Evolutionary conservation across 768 basidiomycete genomes (phyloP).

Genomic region (Amanita pseudoporphyria): DNA sequence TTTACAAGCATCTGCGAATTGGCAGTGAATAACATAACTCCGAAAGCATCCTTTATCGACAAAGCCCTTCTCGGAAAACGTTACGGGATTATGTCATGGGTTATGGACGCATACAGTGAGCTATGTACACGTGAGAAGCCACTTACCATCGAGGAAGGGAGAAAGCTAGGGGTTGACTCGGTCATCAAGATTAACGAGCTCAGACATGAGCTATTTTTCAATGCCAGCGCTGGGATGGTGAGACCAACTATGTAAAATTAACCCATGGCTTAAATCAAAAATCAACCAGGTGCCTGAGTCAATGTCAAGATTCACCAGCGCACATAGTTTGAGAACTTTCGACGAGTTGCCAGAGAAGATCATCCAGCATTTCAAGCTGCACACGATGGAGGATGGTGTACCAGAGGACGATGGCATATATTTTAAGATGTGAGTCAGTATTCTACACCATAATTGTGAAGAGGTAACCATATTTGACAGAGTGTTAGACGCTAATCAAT

Average conservation of each 20-base stretch:
- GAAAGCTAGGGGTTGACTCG: slow-evolving; percentile 21
- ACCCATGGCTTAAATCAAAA: neutral
- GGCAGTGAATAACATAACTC: slow-evolving; percentile 21
- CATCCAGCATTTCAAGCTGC: slow-evolving; percentile 1
- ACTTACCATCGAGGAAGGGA: slow-evolving; percentile 18
- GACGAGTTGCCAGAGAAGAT: slow-evolving; percentile 4
- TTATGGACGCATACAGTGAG: slow-evolving; percentile 25
- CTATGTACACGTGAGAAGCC: slow-evolving; percentile 21
- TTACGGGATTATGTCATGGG: slow-evolving; percentile 23
- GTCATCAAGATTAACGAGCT: slow-evolving; percentile 23
- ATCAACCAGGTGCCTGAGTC: neutral
- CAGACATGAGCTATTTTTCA: slow-evolving; percentile 18
- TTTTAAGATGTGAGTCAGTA: neutral
- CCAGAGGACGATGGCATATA: slow-evolving; percentile 4
- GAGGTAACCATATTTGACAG: neutral
- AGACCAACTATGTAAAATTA: neutral
- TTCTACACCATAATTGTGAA: neutral
- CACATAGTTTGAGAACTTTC: neutral
- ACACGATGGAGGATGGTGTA: slow-evolving; percentile 4
- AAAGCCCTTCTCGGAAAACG: slow-evolving; percentile 22
- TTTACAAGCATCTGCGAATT: slow-evolving; percentile 21
- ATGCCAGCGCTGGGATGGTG: neutral
- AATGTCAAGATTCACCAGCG: neutral
- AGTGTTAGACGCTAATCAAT: slow-evolving; percentile 3
- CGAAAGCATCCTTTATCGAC: slow-evolving; percentile 19